Conservation (phyloP, 352 stramenopile species). For the Pythium periplocum region DNA sequence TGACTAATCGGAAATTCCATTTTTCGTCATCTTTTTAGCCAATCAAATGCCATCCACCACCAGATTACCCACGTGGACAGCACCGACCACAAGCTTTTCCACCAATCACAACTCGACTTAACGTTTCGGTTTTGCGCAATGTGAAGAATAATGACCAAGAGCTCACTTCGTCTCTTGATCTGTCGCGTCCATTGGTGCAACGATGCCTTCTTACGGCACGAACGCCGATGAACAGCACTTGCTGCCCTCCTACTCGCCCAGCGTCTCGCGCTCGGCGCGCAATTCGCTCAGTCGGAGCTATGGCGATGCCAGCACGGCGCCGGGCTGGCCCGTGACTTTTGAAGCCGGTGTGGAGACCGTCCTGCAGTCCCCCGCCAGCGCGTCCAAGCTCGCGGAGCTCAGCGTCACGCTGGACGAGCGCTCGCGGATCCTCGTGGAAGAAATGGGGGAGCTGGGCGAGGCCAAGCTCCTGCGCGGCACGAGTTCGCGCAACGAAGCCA, state of each 20-base stretch:
- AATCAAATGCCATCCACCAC: no score
- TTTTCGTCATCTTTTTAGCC: neutral
- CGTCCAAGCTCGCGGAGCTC: conserved; percentile 22
- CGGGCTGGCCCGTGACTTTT: conserved; percentile 68
- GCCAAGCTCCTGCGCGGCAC: conserved; percentile 26
- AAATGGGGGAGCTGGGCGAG: conserved; percentile 10
- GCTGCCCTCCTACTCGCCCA: conserved; percentile 62
- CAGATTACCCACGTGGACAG: no score
- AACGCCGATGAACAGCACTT: conserved; percentile 6
- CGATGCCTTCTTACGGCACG: neutral
- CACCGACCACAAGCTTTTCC: neutral
- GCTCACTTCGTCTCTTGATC: neutral
- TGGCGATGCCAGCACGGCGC: conserved; percentile 20
- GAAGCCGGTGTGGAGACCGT: conserved; percentile 42
- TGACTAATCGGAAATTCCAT: neutral
- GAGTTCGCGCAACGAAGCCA: conserved; percentile 65
- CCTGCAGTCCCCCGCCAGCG: conserved; percentile 50
- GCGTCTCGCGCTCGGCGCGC: conserved; percentile 28
- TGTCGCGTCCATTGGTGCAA: neutral
- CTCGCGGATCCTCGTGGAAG: conserved; percentile 30
- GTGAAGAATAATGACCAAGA: neutral
- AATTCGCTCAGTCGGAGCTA: conserved; percentile 12
- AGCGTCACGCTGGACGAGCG: conserved; percentile 37
- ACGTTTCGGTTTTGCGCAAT: neutral
- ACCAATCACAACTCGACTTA: neutral